phyloP scores from a whole-genome alignment of 192 early-diverging fungal genomes.

The Phlyctochytrium arcticum region DNA sequence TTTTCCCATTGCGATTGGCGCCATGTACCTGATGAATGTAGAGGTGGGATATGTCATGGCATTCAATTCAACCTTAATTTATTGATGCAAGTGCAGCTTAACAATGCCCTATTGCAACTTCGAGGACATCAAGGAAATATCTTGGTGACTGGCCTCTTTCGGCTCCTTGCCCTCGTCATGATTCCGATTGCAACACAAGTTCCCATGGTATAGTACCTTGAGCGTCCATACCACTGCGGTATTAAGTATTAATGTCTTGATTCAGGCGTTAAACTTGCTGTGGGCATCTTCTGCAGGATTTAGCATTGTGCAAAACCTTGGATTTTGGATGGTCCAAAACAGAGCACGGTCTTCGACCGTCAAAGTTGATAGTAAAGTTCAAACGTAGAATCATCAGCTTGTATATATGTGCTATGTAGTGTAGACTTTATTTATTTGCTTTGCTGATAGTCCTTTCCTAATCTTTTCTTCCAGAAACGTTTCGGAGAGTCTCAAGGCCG shows the following conservation, averaged over 20 bases:
- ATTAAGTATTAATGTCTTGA: background rate
- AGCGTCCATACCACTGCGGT: background rate
- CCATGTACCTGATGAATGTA: constrained; percentile 62
- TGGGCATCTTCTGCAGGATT: constrained; percentile 69
- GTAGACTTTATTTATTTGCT: no score
- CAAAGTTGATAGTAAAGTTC: no score
- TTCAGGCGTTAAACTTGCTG: constrained; percentile 63
- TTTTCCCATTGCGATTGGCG: constrained; percentile 62
- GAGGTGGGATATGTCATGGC: constrained; percentile 46
- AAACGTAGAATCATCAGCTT: no score
- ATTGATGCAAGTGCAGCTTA: background rate
- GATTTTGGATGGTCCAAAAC: constrained; percentile 48
- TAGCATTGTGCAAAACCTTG: constrained; percentile 57
- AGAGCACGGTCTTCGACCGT: no score
- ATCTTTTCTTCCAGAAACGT: no score
- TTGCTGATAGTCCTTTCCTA: no score
- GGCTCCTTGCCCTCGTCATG: constrained; percentile 54
- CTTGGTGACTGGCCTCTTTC: constrained; percentile 30
- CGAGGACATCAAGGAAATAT: background rate
- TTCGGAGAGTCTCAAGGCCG: no score
- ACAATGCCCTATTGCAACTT: background rate
- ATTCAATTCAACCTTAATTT: background rate
- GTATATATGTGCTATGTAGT: no score
- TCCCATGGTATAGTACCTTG: constrained; percentile 33
- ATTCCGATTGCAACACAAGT: constrained; percentile 64